Conservation (phyloP, 495 filamentous ascomycete genomes). For the Penicillium alfredii region DNA sequence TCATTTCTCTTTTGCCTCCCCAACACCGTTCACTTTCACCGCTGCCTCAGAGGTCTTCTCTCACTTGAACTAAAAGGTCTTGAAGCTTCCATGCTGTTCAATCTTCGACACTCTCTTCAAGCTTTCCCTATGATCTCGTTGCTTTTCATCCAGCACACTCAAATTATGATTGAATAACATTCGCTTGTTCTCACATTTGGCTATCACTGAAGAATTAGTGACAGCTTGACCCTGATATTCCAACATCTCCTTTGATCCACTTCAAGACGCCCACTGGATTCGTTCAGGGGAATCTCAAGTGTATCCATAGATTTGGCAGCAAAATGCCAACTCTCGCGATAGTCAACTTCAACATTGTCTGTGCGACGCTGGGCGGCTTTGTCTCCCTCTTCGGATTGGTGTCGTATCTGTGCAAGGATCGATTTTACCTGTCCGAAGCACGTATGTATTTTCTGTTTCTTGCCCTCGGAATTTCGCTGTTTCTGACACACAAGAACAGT, state of each 20-base stretch:
- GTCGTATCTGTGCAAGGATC: constrained; percentile 83
- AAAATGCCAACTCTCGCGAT: constrained; percentile 73
- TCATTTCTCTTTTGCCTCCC: no score
- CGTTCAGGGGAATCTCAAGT: no score
- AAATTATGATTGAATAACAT: constrained; percentile 45
- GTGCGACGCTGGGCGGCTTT: constrained; percentile 78
- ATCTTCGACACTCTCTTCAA: neutral
- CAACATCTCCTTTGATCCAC: no score
- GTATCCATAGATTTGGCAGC: no score
- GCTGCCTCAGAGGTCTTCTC: no score
- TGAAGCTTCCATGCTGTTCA: neutral
- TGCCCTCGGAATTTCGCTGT: neutral
- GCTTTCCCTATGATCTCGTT: constrained; percentile 20
- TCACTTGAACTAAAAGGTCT: no score
- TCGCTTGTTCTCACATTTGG: constrained; percentile 14
- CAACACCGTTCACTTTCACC: no score
- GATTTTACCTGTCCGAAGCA: constrained; percentile 86
- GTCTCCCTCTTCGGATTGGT: constrained; percentile 84
- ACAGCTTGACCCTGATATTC: constrained; percentile 1
- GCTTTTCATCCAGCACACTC: constrained; percentile 5
- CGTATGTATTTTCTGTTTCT: constrained; percentile 46
- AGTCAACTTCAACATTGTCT: constrained; percentile 85
- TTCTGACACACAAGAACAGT: constrained; percentile 43
- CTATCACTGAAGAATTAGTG: constrained; percentile 2
- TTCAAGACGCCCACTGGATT: no score